phyloP scores from a whole-genome alignment of 1,139 yeast genomes.

The Candida pseudoviswanathii region DNA sequence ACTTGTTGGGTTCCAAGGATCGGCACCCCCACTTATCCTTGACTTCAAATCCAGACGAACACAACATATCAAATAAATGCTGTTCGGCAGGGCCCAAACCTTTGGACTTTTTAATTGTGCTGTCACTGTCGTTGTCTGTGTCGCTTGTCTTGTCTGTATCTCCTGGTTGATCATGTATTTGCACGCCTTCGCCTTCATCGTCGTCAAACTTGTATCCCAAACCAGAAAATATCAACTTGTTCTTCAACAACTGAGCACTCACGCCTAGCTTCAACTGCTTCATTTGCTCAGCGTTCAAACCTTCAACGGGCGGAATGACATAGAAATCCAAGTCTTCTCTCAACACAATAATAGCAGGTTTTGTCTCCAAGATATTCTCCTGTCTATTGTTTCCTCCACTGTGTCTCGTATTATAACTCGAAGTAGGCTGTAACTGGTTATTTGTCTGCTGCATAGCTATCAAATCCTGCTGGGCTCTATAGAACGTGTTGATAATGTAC shows the following conservation, averaged over 20 bases:
- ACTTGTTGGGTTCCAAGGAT: conserved; percentile 79
- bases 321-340: conserved; percentile 94
- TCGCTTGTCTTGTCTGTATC: neutral
- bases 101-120: conserved; percentile 23
- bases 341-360: conserved; percentile 90
- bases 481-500: conserved; percentile 72
- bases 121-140: neutral
- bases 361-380: conserved; percentile 63
- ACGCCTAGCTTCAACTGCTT: conserved; percentile 68
- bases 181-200: conserved; percentile 5
- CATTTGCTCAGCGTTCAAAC: conserved; percentile 54
- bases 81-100: conserved; percentile 89
- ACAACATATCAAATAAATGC: conserved; percentile 91
- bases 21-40: conserved; percentile 86
- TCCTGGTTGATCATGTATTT: neutral
- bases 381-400: conserved; percentile 21
- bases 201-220: conserved; percentile 46
- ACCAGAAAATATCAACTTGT: conserved; percentile 74
- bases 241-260: conserved; percentile 52
- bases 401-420: conserved; percentile 12
- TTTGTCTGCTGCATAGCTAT: conserved; percentile 23
- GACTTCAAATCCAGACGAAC: conserved; percentile 79
- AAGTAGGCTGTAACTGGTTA: conserved; percentile 25
- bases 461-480: conserved; percentile 46
- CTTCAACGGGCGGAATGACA: conserved; percentile 74